phyloP scores from a whole-genome alignment of 306 rosid species.

The Gleditsia sinensis region DNA sequence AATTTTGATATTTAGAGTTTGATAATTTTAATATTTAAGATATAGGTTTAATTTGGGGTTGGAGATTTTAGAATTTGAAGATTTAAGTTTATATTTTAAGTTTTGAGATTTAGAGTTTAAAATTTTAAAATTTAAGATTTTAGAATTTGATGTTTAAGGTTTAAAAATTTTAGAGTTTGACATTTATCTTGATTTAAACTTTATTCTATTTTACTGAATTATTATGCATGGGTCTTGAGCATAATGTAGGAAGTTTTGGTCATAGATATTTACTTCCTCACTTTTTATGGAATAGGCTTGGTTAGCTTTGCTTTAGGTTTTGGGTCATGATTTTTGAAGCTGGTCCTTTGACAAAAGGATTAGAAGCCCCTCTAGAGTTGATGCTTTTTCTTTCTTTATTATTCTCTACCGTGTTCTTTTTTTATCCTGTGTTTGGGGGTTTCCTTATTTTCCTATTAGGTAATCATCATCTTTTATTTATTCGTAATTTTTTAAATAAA shows the following conservation, averaged over 20 bases:
- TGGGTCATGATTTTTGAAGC: neutral
- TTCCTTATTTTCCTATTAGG: neutral
- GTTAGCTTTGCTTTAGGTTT: neutral
- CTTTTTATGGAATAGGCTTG: neutral
- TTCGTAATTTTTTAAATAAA: too few species aligned
- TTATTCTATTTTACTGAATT: too few species aligned
- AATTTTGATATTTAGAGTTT: too few species aligned
- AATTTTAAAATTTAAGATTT: too few species aligned
- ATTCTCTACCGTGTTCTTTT: neutral
- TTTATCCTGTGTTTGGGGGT: neutral
- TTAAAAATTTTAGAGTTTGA: too few species aligned
- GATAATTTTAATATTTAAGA: too few species aligned
- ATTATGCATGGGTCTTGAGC: neutral
- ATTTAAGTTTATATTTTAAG: too few species aligned
- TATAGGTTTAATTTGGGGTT: too few species aligned
- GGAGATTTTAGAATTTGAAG: too few species aligned
- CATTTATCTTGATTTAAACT: too few species aligned
- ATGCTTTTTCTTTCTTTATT: neutral
- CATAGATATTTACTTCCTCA: neutral
- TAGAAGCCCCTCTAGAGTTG: neutral
- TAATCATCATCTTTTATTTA: neutral
- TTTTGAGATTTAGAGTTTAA: too few species aligned
- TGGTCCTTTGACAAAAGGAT: neutral
- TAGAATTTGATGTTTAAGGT: too few species aligned
- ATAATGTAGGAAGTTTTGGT: conserved; percentile 5